phyloP scores from a whole-genome alignment of 2,329 filamentous ascomycete genomes.

The Penicillium sp. region DNA sequence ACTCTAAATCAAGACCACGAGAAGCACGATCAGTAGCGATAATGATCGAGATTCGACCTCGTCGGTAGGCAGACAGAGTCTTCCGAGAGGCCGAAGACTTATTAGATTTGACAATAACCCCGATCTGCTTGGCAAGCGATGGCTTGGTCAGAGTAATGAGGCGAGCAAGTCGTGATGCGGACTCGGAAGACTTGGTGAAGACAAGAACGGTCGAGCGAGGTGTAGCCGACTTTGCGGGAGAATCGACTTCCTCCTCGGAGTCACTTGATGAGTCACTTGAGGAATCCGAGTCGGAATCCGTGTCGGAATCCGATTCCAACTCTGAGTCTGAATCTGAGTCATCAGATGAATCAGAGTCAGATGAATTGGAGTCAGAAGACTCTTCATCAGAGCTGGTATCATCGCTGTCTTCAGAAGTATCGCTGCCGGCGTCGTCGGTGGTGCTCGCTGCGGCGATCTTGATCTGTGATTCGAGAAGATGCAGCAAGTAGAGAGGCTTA shows the following conservation, averaged over 20 bases:
- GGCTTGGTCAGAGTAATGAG: slow-evolving; percentile 69
- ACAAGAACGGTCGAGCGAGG: slow-evolving; percentile 59
- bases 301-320: slow-evolving; percentile 21
- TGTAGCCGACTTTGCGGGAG: slow-evolving; percentile 33
- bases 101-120: slow-evolving; percentile 73
- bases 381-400: slow-evolving; percentile 35
- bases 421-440: slow-evolving; percentile 14
- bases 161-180: slow-evolving; percentile 79
- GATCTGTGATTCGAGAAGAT: slow-evolving; percentile 58
- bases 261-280: slow-evolving; percentile 15
- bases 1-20: slow-evolving; percentile 79
- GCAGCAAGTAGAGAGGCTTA: slow-evolving; percentile 82
- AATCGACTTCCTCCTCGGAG: slow-evolving; percentile 32
- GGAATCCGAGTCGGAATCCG: slow-evolving; percentile 19
- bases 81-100: slow-evolving; percentile 68
- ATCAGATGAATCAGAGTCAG: slow-evolving; percentile 20
- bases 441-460: slow-evolving; percentile 16
- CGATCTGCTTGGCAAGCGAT: slow-evolving; percentile 55
- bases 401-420: slow-evolving; percentile 33
- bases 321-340: slow-evolving; percentile 26
- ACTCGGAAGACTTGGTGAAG: slow-evolving; percentile 88
- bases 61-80: slow-evolving; percentile 64
- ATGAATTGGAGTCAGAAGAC: slow-evolving; percentile 27
- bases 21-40: slow-evolving; percentile 92
- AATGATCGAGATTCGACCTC: slow-evolving; percentile 66